Conservation (phyloP, 139 green algal species). For the Asterochloris erici region DNA sequence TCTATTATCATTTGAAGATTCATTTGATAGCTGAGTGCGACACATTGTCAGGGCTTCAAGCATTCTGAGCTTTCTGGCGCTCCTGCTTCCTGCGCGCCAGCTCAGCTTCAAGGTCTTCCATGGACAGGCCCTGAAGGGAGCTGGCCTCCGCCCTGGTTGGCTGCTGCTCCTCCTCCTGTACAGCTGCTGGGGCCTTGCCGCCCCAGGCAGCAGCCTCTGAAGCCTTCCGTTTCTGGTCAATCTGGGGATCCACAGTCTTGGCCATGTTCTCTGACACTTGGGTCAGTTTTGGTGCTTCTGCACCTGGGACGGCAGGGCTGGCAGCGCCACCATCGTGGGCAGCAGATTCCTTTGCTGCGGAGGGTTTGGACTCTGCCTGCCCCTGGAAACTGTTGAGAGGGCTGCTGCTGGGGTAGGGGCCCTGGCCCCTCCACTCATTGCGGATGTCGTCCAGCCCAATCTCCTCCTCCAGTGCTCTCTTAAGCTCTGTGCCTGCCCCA, state of each 20-base stretch:
- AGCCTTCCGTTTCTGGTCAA: constrained; percentile 73
- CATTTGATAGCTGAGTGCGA: no score
- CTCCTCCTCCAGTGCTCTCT: constrained; percentile 87
- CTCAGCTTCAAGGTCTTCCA: constrained; percentile 80
- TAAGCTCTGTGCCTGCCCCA: constrained; percentile 84
- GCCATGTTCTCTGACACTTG: constrained; percentile 29
- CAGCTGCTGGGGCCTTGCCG: constrained; percentile 5
- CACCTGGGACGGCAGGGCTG: no score
- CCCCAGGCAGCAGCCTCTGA: constrained; percentile 78
- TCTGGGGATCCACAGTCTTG: constrained; percentile 61
- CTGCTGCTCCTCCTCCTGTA: not conserved
- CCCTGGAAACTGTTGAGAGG: not conserved
- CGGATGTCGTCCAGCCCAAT: constrained; percentile 93
- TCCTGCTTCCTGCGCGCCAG: constrained; percentile 42
- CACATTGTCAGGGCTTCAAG: no score
- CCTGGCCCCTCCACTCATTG: constrained; percentile 41
- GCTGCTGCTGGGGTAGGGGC: no score
- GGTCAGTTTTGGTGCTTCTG: constrained; percentile 13
- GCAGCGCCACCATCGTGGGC: not conserved
- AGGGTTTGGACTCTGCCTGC: constrained; percentile 1
- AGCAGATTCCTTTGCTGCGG: not conserved
- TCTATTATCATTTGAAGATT: no score
- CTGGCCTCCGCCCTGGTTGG: not conserved
- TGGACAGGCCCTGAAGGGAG: constrained; percentile 34
- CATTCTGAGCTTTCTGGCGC: no score